Conservation (phyloP, 306 rosid genomes). For the Begonia fuchsioides region DNA sequence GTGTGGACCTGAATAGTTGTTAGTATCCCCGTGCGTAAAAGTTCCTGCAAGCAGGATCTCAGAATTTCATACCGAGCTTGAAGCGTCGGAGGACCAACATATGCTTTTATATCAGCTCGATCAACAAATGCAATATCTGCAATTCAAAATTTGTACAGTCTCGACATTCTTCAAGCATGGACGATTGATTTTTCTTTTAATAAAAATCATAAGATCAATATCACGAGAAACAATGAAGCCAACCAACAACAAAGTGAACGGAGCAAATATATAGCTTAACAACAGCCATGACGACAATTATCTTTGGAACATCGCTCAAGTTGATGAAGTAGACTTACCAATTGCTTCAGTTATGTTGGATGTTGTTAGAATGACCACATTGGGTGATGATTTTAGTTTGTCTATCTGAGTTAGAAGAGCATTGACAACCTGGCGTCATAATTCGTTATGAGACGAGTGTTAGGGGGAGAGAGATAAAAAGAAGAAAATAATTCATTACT, state of each 20-base stretch:
- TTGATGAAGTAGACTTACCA: constrained; percentile 31
- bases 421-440: constrained; percentile 75
- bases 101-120: constrained; percentile 95
- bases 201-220: background rate
- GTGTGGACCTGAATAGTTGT: constrained; percentile 39
- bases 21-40: constrained; percentile 53
- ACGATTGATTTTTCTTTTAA: background rate
- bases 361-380: constrained; percentile 83
- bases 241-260: no score
- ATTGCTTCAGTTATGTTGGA: constrained; percentile 93
- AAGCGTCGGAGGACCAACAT: constrained; percentile 94
- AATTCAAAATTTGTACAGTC: constrained; percentile 14
- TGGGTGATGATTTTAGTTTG: constrained; percentile 80
- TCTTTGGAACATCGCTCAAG: no score
- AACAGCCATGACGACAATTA: no score
- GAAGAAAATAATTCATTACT: background rate
- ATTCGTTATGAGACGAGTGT: background rate
- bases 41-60: constrained; percentile 76
- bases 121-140: constrained; percentile 96
- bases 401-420: constrained; percentile 94
- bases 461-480: background rate
- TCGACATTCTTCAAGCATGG: background rate
- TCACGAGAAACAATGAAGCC: background rate
- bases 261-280: no score
- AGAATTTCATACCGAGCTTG: constrained; percentile 90